Evolutionary conservation across 352 stramenopile species (phyloP).

Genomic region (Lagenidium sp.): DNA sequence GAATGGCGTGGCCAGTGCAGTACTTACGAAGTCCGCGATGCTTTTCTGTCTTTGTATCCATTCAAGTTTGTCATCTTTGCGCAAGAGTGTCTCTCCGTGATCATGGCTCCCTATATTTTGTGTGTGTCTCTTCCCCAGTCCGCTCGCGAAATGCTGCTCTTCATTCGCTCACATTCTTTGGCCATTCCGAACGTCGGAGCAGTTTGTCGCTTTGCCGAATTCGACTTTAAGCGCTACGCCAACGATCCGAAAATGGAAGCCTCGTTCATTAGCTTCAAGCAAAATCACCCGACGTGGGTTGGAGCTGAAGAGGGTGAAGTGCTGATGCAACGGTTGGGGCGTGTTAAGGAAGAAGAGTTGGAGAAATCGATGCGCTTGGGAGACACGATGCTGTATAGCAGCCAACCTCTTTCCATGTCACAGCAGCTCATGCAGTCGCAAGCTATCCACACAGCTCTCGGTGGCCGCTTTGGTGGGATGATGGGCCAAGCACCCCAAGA

Average conservation of each 20-base stretch:
- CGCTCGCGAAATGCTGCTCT: constrained; percentile 89
- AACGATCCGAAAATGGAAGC: constrained; percentile 96
- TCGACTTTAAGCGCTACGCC: constrained; percentile 95
- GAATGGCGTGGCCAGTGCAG: constrained; percentile 87
- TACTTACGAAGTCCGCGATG: constrained; percentile 80
- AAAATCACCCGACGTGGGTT: constrained; percentile 84
- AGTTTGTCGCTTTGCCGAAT: constrained; percentile 93
- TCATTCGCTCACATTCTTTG: constrained; percentile 90
- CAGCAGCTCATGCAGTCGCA: constrained; percentile 85
- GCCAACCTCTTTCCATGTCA: constrained; percentile 61
- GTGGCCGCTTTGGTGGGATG: constrained; percentile 27
- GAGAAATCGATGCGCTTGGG: constrained; percentile 81
- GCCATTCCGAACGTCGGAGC: constrained; percentile 90
- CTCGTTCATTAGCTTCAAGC: constrained; percentile 96
- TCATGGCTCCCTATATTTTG: constrained; percentile 95
- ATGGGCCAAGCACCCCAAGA: constrained; percentile 40
- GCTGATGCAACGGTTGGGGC: constrained; percentile 54
- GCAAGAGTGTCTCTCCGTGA: constrained; percentile 89
- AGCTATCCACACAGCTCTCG: constrained; percentile 72
- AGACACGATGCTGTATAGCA: constrained; percentile 75
- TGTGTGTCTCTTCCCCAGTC: constrained; percentile 90
- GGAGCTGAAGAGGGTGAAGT: constrained; percentile 63
- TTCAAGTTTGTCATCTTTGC: constrained; percentile 93
- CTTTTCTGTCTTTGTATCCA: constrained; percentile 89
- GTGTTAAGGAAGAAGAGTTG: constrained; percentile 78